These are phyloP conservation scores for Sclerotinia subarctica DNA, from an alignment of 2,329 filamentous ascomycete genomes.

Conservation along the genomic window DNA sequence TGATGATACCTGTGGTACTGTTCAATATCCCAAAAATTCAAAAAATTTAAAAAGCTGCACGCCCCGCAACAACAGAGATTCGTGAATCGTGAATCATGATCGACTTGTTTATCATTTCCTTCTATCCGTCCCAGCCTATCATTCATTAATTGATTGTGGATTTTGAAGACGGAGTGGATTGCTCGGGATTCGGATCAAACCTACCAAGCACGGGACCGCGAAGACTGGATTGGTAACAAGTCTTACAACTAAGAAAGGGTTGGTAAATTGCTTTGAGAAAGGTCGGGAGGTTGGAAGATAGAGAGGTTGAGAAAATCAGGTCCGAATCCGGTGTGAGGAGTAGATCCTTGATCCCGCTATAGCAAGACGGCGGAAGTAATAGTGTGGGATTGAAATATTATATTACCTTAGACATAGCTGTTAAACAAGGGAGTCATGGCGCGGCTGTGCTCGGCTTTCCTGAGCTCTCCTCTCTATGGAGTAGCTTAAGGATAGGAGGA, in stretches of 20 bases:
- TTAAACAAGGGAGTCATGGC: neutral
- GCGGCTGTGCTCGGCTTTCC: neutral
- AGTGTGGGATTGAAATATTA: neutral
- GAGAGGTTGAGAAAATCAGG: neutral
- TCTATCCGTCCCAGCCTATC: neutral
- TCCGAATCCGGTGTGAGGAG: neutral
- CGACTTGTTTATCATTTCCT: neutral
- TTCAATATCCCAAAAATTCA: neutral
- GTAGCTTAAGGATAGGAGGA: neutral
- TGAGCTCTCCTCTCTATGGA: neutral
- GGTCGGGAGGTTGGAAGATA: neutral
- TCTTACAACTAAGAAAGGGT: neutral
- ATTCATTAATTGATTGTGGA: neutral
- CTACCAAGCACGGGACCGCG: neutral
- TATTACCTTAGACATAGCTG: neutral
- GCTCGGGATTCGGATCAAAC: constrained; percentile 5
- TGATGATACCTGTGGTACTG: neutral
- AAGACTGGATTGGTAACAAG: neutral
- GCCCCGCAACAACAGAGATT: neutral
- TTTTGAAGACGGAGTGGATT: neutral
- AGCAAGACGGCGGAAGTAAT: neutral
- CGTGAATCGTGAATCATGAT: neutral
- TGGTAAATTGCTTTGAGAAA: neutral
- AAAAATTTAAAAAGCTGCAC: neutral
- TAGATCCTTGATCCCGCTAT: neutral